Evolutionary conservation across 495 filamentous ascomycete species (phyloP), one percentile per base, ranked within the genome.

Genomic region (Articulospora tetracladia): DNA sequence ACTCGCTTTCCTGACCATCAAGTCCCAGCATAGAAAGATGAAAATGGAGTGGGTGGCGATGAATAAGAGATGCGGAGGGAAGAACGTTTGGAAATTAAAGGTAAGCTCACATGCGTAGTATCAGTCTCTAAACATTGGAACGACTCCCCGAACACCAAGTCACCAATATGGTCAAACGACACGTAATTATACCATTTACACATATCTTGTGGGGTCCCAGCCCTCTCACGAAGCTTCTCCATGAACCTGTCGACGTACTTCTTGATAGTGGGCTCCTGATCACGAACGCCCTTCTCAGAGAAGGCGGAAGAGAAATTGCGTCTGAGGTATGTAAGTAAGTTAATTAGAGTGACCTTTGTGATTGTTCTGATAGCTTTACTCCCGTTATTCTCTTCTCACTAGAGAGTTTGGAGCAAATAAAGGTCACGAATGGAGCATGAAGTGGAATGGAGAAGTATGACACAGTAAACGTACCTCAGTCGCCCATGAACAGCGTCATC

Each of bases 401-500:
- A n/a, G n/a, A n/a, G n/a, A n/a, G n/a, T n/a, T n/a, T n/a, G n/a
- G n/a, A 11, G 15, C 13, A 25, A n/a, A n/a, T n/a, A n/a, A n/a
- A n/a, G n/a, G n/a, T n/a, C n/a, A n/a, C n/a, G n/a, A n/a, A n/a
- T n/a, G n/a, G n/a, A n/a, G n/a, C n/a, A n/a, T n/a, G n/a, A n/a
- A 27, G 6, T 13, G 24, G 6, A n/a, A 27, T 8, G 19, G 71
- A 53, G 72, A 76, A 73, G 78, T 84, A 68, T 84, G 13, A 32
- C 13, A 13, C 6, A 70, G 3, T 77, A 82, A 54, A 86, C 71
- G 34, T 69, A 79, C 66, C 83, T 84, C 27, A 86, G 82, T 0
- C 81, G 81, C 58, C 79, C 83, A 47, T 84, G 80, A n/a, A 85
- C 80, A 48, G 80, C 66, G 58, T 75, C 76, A 67, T 78, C 70